A percentile compares a stretch with the other conserved stretches of the same genome.
Conservation (phyloP, 768 basidiomycete genomes). For the Panaeolus papilionaceus region DNA sequence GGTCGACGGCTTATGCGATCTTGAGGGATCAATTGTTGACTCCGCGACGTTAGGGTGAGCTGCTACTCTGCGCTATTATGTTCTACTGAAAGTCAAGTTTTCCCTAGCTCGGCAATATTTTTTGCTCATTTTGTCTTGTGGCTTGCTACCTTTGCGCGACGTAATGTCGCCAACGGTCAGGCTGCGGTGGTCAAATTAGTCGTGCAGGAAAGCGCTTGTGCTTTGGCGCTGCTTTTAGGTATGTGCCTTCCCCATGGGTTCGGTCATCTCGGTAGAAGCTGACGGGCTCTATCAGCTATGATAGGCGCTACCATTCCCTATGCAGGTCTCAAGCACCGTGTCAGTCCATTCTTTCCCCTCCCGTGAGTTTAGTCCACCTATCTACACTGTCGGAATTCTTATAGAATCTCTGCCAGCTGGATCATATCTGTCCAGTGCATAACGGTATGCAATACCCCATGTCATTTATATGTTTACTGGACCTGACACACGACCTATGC, state of each 20-base stretch:
- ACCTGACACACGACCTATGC: not conserved
- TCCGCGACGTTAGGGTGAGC: not conserved
- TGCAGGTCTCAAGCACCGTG: not conserved
- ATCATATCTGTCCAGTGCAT: not conserved
- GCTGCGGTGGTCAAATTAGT: not conserved
- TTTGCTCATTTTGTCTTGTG: conserved; percentile 7
- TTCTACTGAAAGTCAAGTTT: not conserved
- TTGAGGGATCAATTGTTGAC: not conserved
- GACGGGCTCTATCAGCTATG: not conserved
- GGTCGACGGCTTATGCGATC: not conserved
- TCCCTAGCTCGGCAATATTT: not conserved
- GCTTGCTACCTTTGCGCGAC: not conserved
- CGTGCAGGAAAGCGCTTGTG: conserved; percentile 1
- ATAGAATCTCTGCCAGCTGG: not conserved
- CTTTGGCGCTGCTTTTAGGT: not conserved
- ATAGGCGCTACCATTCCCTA: not conserved
- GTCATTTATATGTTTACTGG: not conserved
- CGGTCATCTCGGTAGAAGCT: not conserved
- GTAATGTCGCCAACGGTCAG: not conserved
- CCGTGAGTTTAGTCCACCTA: not conserved
- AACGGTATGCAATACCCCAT: not conserved
- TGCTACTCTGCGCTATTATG: not conserved
- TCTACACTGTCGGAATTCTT: not conserved
- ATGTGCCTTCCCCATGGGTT: not conserved
- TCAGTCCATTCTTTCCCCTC: not conserved